phyloP scores from a whole-genome alignment of 2,329 filamentous ascomycete species.

The Hymenoscyphus albidus region DNA sequence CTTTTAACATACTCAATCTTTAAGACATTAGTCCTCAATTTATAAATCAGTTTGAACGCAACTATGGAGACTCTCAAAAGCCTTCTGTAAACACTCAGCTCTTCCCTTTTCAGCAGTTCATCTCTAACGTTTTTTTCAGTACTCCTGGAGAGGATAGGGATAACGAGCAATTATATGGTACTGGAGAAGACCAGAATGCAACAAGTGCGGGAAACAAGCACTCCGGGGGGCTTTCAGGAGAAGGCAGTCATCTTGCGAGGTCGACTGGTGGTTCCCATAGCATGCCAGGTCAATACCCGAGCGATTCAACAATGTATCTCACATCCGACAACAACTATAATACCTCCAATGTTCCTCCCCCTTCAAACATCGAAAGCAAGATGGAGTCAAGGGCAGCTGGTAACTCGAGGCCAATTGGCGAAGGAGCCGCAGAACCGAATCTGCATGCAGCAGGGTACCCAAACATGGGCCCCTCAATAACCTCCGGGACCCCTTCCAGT shows the following conservation, averaged over 20 bases:
- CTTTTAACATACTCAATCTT: neutral
- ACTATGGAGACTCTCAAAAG: constrained; percentile 15
- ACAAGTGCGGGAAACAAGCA: neutral
- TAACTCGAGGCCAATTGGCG: neutral
- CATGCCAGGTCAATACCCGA: constrained; percentile 3
- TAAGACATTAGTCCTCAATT: neutral
- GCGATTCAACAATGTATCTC: neutral
- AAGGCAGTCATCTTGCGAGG: constrained; percentile 12
- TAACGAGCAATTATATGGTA: neutral
- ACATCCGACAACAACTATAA: neutral
- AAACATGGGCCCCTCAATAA: constrained; percentile 23
- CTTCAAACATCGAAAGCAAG: neutral
- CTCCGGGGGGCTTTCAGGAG: constrained; percentile 2
- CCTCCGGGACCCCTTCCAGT: constrained; percentile 33
- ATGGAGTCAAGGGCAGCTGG: neutral
- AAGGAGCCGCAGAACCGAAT: neutral
- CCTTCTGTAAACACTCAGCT: constrained; percentile 7
- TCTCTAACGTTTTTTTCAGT: neutral
- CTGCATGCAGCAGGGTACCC: constrained; percentile 3
- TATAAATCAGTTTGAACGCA: neutral
- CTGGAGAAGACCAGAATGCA: constrained; percentile 2
- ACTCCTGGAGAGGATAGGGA: constrained; percentile 2
- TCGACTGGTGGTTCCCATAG: neutral
- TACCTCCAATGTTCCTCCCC: neutral
- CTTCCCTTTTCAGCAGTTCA: neutral